Conservation (phyloP, 768 basidiomycete genomes). For the Sutorius australiensis region DNA sequence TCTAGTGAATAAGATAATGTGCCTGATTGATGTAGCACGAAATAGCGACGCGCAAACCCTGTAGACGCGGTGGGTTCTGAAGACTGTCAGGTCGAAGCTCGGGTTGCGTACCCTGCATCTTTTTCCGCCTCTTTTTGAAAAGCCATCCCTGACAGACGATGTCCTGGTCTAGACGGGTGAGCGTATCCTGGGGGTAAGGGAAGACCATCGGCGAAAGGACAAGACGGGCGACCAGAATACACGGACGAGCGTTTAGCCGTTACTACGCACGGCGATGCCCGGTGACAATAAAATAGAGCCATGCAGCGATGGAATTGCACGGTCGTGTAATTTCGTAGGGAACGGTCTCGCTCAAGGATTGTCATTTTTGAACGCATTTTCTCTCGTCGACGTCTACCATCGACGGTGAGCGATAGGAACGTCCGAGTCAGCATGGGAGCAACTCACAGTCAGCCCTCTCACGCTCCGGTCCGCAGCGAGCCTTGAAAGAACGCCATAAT, state of each 20-base stretch:
- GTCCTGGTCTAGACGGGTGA: slow-evolving; percentile 11
- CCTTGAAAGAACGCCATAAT: slow-evolving; percentile 10
- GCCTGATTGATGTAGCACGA: slow-evolving; percentile 64
- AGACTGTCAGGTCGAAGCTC: background rate
- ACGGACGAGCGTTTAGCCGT: background rate
- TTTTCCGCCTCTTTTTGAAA: slow-evolving; percentile 83
- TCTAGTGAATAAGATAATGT: slow-evolving; percentile 72
- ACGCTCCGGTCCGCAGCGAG: slow-evolving; percentile 14
- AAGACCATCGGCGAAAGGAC: slow-evolving; percentile 9
- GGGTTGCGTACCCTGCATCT: slow-evolving; percentile 66
- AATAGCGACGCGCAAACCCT: slow-evolving; percentile 87
- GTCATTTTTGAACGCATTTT: slow-evolving; percentile 8
- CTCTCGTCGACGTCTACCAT: slow-evolving; percentile 1
- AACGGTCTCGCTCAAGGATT: background rate
- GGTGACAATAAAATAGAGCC: slow-evolving; percentile 7
- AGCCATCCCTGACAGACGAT: slow-evolving; percentile 71
- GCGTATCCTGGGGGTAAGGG: slow-evolving; percentile 8
- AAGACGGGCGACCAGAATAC: background rate
- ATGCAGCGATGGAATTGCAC: background rate
- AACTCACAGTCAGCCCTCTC: slow-evolving; percentile 11
- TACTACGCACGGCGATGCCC: slow-evolving; percentile 4
- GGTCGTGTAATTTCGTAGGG: slow-evolving; percentile 1
- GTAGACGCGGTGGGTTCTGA: background rate
- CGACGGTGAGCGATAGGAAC: too few relatives aligned
- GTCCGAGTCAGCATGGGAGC: slow-evolving; percentile 13